phyloP scores from a whole-genome alignment of 23 red algal genomes.

The Gracilaria domingensis region DNA sequence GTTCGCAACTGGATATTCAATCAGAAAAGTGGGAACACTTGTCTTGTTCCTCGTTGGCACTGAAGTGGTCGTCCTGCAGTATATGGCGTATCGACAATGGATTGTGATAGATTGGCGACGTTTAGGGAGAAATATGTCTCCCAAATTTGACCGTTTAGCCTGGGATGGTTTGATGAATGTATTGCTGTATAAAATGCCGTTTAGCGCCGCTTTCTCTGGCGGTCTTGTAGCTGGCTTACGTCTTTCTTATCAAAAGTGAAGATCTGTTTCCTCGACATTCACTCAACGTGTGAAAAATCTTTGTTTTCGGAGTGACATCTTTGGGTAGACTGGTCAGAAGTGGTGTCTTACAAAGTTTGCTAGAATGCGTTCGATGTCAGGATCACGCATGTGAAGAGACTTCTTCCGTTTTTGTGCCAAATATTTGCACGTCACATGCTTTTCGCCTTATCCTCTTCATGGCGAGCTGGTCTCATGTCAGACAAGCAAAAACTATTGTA shows the following conservation, averaged over 20 bases:
- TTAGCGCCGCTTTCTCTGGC: constrained; percentile 76
- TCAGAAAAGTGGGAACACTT: constrained; percentile 67
- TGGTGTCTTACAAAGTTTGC: too few species aligned
- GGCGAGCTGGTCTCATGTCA: too few species aligned
- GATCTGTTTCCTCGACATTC: too few species aligned
- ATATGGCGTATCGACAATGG: constrained; percentile 84
- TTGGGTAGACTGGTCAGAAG: too few species aligned
- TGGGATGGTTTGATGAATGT: constrained; percentile 30
- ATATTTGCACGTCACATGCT: too few species aligned
- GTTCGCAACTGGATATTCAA: constrained; percentile 78
- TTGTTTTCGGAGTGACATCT: too few species aligned
- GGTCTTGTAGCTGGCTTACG: constrained; percentile 63
- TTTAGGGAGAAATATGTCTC: constrained; percentile 56
- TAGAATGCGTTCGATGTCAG: too few species aligned
- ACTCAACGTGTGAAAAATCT: too few species aligned
- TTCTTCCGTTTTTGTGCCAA: too few species aligned
- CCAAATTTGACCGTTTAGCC: constrained; percentile 33
- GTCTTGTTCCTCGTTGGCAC: constrained; percentile 72
- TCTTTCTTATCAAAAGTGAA: constrained; percentile 39
- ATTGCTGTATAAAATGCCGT: constrained; percentile 85
- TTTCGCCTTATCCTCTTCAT: too few species aligned
- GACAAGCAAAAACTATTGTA: too few species aligned
- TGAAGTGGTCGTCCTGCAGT: constrained; percentile 85
- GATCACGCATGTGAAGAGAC: too few species aligned
- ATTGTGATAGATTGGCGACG: constrained; percentile 72